Percentiles rank a stretch among this genome's conserved stretches.
Evolutionary conservation across 371 early-diverging fungal genomes (phyloP).

Genomic region (Mucor velutinosus): DNA sequence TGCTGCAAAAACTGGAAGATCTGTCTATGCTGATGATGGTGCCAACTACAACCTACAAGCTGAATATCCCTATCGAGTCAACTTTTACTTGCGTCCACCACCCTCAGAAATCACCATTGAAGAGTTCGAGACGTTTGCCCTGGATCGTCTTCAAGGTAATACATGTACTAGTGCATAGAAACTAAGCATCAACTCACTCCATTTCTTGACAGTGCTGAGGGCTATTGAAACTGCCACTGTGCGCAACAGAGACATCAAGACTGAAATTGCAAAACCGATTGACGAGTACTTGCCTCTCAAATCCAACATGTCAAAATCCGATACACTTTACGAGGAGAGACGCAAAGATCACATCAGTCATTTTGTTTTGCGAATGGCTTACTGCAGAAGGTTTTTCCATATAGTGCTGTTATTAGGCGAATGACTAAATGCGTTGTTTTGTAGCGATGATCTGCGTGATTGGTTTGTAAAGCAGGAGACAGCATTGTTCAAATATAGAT

Average conservation of each 20-base stretch:
- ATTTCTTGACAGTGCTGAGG: constrained; percentile 62
- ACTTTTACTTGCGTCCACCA: constrained; percentile 80
- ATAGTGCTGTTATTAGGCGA: neutral
- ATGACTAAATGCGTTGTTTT: neutral
- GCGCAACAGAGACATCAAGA: constrained; percentile 69
- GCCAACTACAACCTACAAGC: constrained; percentile 11
- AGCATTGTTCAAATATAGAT: constrained; percentile 75
- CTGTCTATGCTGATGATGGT: constrained; percentile 17
- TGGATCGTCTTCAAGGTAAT: constrained; percentile 87
- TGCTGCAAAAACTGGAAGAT: constrained; percentile 2
- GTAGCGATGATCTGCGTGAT: constrained; percentile 77
- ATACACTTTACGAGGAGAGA: constrained; percentile 67
- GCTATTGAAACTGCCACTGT: constrained; percentile 81
- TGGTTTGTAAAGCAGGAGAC: constrained; percentile 93
- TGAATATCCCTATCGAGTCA: constrained; percentile 76
- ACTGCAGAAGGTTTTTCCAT: constrained; percentile 72
- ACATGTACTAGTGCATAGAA: too few relatives aligned
- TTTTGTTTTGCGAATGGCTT: constrained; percentile 92
- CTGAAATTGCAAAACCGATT: constrained; percentile 58
- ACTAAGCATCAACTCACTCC: neutral
- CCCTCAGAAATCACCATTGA: constrained; percentile 81
- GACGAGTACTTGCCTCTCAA: constrained; percentile 73
- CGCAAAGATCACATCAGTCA: constrained; percentile 93
- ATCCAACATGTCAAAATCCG: constrained; percentile 45
- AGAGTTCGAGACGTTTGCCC: constrained; percentile 90